These are phyloP conservation scores for Citrus unshiu DNA, from an alignment of 345 rosid genomes.

Conservation along the genomic window DNA sequence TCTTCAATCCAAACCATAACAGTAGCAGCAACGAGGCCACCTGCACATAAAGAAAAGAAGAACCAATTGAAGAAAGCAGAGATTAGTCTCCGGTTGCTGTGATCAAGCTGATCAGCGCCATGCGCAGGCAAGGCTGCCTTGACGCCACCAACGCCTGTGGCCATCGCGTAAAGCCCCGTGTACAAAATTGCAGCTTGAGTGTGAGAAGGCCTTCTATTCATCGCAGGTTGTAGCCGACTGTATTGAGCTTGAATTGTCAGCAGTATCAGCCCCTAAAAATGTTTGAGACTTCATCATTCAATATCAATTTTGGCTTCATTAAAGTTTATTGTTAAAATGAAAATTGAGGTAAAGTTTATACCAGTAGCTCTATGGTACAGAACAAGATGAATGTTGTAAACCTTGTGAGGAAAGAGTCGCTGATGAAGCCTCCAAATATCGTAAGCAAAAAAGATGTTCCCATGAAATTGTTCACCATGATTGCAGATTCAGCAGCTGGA, in stretches of 20 bases:
- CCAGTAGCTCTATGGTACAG: slow-evolving; percentile 42
- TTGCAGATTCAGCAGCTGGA: slow-evolving; percentile 48
- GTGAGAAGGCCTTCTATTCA: slow-evolving; percentile 20
- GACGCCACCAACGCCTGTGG: slow-evolving; percentile 55
- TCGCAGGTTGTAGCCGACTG: slow-evolving; percentile 33
- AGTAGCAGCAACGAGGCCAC: slow-evolving; percentile 46
- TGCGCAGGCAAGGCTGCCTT: slow-evolving; percentile 62
- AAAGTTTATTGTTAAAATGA: neutral
- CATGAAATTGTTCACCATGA: slow-evolving; percentile 62
- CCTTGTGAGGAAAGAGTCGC: slow-evolving; percentile 53
- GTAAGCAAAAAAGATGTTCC: slow-evolving; percentile 66
- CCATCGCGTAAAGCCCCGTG: slow-evolving; percentile 47
- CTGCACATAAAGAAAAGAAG: slow-evolving; percentile 45
- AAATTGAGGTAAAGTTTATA: slow-evolving; percentile 8
- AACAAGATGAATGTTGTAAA: slow-evolving; percentile 42
- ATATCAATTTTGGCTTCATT: no score
- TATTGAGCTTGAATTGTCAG: slow-evolving; percentile 51
- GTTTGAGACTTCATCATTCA: neutral
- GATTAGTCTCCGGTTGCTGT: slow-evolving; percentile 24
- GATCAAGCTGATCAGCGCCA: slow-evolving; percentile 62
- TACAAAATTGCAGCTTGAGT: slow-evolving; percentile 40
- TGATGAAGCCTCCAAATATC: slow-evolving; percentile 52
- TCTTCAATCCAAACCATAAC: slow-evolving; percentile 67
- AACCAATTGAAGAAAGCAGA: slow-evolving; percentile 62
- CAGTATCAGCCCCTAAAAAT: slow-evolving; percentile 43